Percentiles rank a stretch among this genome's conserved stretches.
phyloP scores from a whole-genome alignment of 805 yeast species.

The Jamesozyma lodderae region DNA sequence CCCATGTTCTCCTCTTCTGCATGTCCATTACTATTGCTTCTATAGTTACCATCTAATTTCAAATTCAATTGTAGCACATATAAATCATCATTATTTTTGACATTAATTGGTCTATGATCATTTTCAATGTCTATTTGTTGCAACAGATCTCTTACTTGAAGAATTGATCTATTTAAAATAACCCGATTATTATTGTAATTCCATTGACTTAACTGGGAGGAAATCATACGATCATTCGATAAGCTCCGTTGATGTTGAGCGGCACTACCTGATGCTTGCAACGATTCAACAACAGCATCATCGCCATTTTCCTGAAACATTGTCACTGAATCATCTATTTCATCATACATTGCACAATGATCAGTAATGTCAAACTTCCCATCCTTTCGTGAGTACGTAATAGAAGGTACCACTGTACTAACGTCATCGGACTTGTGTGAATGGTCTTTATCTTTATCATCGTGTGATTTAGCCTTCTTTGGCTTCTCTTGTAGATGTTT shows the following conservation, averaged over 20 bases:
- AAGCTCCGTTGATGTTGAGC: constrained; percentile 1
- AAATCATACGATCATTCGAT: constrained; percentile 19
- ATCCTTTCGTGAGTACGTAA: constrained; percentile 7
- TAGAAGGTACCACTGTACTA: constrained; percentile 6
- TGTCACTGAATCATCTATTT: background rate
- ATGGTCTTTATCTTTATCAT: background rate
- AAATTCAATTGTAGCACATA: constrained; percentile 21
- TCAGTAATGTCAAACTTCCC: constrained; percentile 1
- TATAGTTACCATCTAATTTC: constrained; percentile 21
- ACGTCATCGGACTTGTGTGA: constrained; percentile 3
- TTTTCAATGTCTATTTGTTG: constrained; percentile 49
- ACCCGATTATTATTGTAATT: constrained; percentile 67
- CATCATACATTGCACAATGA: background rate
- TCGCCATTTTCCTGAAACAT: background rate
- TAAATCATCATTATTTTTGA: constrained; percentile 33
- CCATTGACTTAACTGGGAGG: constrained; percentile 51
- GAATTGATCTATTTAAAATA: constrained; percentile 53
- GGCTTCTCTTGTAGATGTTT: background rate
- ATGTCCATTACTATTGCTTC: constrained; percentile 6
- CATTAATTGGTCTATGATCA: constrained; percentile 48
- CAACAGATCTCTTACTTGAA: constrained; percentile 43
- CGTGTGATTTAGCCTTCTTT: background rate
- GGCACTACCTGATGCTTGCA: background rate
- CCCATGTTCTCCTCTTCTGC: constrained; percentile 40
- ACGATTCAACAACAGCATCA: no score